Base-by-base conservation (phyloP, 257 asterid genomes). In the Scutellaria barbata region DNA sequence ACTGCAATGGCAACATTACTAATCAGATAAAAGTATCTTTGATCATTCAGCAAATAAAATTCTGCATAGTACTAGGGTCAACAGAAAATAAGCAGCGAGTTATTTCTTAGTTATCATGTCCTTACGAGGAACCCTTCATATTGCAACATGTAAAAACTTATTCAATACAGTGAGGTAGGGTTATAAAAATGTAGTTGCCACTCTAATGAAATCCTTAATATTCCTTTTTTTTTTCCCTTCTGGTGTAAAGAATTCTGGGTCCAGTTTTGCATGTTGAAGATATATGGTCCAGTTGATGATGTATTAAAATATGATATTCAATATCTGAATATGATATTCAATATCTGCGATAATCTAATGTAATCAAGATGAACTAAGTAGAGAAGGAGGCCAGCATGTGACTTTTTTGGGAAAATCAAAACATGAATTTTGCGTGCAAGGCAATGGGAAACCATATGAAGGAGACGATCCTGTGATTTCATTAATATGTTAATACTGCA, bases 221-320 rank as follows among this genome's bases (percentile, higher is more conserved):
- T 48, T 7, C 14, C 30, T 3, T 25, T 25, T 3, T 25, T 25
- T 39, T 3, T 47, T 58, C 25, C 16, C 14, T 16, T 33, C n/a
- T 18, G 33, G 20, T 8, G 43, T 12, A 56, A 53, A 54, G 46
- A 30, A 5, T 30, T 30, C 46, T 42, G 9, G 41, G 35, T 7
- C 6, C 40, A 46, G 56, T n/a, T 59, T 60, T 45, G 16, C 35
- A 41, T 25, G 65, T 69, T 20, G 35, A 69, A 57, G 52, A 14
- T 48, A 5, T 22, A 11, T n/a, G 50, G 39, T 48, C 5, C 30
- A 13, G 14, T 25, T 48, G 9, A 42, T 66, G 20, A 10, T 7
- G 22, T 9, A n/a, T 33, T 9, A 1, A 50, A 33, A 58, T 10
- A 42, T 10, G 35, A 48, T 50, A 1, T 35, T 17, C 1, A 52